These are phyloP conservation scores for Fusarium compactum DNA, from an alignment of 2,329 filamentous ascomycete species.

Conservation along the genomic window DNA sequence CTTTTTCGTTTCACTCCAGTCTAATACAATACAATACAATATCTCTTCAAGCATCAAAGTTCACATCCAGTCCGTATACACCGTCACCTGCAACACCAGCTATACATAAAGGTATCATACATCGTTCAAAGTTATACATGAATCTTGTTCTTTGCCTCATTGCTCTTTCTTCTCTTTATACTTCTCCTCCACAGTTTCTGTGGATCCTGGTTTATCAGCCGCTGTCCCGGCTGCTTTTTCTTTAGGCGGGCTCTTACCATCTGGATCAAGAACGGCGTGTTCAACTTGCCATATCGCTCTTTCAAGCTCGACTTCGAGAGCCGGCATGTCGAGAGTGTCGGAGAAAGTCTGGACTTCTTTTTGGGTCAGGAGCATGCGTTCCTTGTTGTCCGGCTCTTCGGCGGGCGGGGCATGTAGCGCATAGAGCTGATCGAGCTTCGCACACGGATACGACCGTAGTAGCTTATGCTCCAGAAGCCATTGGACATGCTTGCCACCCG, in stretches of 20 bases:
- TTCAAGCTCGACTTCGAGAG: slow-evolving; percentile 78
- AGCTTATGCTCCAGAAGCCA: slow-evolving; percentile 82
- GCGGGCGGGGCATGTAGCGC: slow-evolving; percentile 54
- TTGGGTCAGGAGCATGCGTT: slow-evolving; percentile 60
- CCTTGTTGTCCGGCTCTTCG: slow-evolving; percentile 43
- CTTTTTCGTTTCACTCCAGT: slow-evolving; percentile 28
- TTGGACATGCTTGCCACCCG: slow-evolving; percentile 85
- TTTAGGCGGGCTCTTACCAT: slow-evolving; percentile 21
- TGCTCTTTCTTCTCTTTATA: slow-evolving; percentile 32
- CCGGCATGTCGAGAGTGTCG: slow-evolving; percentile 73
- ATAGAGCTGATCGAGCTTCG: slow-evolving; percentile 81
- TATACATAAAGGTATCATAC: slow-evolving; percentile 43
- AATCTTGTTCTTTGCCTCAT: slow-evolving; percentile 31
- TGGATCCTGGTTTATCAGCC: slow-evolving; percentile 22
- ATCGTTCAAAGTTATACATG: slow-evolving; percentile 33
- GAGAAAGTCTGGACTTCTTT: slow-evolving; percentile 69
- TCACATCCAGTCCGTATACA: slow-evolving; percentile 21
- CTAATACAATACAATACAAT: slow-evolving; percentile 37
- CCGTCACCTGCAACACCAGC: slow-evolving; percentile 10
- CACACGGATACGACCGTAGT: slow-evolving; percentile 73
- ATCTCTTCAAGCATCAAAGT: slow-evolving; percentile 5
- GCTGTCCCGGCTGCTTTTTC: slow-evolving; percentile 30
- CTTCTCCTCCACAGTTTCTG: slow-evolving; percentile 32
- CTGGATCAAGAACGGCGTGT: slow-evolving; percentile 58
- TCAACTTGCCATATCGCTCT: slow-evolving; percentile 81